Conservation (phyloP, 192 early-diverging fungal species). For the Gryganskiella cystojenkinii region DNA sequence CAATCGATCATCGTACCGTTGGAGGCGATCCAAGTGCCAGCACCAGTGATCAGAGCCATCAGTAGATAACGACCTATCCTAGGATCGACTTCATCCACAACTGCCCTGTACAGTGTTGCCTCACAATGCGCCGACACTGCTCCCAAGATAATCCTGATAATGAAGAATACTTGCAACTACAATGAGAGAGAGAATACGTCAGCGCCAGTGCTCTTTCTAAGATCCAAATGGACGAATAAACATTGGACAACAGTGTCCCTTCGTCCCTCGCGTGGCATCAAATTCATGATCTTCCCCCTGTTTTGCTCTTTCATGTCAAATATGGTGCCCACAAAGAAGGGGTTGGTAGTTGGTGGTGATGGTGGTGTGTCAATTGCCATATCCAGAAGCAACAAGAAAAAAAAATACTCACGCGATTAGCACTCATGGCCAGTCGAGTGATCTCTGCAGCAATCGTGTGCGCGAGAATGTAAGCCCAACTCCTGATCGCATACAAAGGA, state of each 20-base stretch:
- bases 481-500: constrained; percentile 87
- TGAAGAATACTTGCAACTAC: constrained; percentile 82
- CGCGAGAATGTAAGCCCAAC: constrained; percentile 81
- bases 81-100: constrained; percentile 70
- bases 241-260: not conserved
- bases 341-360: not conserved
- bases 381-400: not conserved
- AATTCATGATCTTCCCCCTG: too few relatives aligned
- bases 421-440: constrained; percentile 57
- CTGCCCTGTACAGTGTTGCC: constrained; percentile 71
- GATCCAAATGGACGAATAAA: not conserved
- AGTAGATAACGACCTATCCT: constrained; percentile 74
- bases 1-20: constrained; percentile 62
- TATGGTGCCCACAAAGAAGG: not conserved
- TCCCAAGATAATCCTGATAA: constrained; percentile 71
- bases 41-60: constrained; percentile 70
- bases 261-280: not conserved
- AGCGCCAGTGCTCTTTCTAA: not conserved
- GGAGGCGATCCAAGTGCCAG: constrained; percentile 90
- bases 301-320: not conserved
- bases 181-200: constrained; percentile 1
- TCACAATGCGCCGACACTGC: constrained; percentile 75
- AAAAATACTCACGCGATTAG: constrained; percentile 49
- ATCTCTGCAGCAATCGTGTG: constrained; percentile 63
- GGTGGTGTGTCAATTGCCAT: too few relatives aligned